Base-by-base conservation (phyloP, 192 early-diverging fungal genomes). In the Entomortierella beljakovae region DNA sequence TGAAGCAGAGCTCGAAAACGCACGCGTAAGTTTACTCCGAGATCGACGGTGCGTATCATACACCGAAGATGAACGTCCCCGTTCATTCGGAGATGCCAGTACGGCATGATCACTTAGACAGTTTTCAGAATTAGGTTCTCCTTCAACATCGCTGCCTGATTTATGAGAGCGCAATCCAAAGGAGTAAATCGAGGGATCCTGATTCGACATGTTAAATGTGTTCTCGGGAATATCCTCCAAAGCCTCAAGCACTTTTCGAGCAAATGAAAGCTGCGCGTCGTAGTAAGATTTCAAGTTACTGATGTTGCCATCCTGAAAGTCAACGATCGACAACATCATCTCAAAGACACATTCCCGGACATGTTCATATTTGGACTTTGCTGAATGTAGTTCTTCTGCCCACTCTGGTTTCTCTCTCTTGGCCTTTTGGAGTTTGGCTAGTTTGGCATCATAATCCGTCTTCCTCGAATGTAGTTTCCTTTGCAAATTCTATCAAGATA, bases 311-410 rank as follows among this genome's bases (percentile, higher is more conserved):
- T 79, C 75, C 75, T 79, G 95, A 52, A 88, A 89, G 18, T 94
- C 91, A 73, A 94, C 89, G 62, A 99, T 84, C 35, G 86, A 73
- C 77, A 91, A 76, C 95, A 99, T 99, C 55, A 91, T 86, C 2
- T 87, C 80, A 13, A 89, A 86, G 40, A 95, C 70, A 52, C 94
- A 91, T 29, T 90, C 86, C 57, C 91, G 85, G 26, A 93, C 93
- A 70, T 98, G 96, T 58, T 99, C 96, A 69, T 98, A 99, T 77
- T 97, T 97, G 22, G 89, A 80, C 79, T 96, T 96, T 11, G 96
- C 90, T 0, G 93, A 89, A 26, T 94, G 89, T 68, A 92, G 86
- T 57, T 99, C 97, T 55, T 99, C 94, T 64, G 95, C 96, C 58
- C 94, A 87, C 20, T 93, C 90, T 15, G 93, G 90, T 46, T 90